A percentile compares a stretch with the other conserved stretches of the same genome.
phyloP scores from a whole-genome alignment of 2,329 filamentous ascomycete genomes.

The Phoma sp. region DNA sequence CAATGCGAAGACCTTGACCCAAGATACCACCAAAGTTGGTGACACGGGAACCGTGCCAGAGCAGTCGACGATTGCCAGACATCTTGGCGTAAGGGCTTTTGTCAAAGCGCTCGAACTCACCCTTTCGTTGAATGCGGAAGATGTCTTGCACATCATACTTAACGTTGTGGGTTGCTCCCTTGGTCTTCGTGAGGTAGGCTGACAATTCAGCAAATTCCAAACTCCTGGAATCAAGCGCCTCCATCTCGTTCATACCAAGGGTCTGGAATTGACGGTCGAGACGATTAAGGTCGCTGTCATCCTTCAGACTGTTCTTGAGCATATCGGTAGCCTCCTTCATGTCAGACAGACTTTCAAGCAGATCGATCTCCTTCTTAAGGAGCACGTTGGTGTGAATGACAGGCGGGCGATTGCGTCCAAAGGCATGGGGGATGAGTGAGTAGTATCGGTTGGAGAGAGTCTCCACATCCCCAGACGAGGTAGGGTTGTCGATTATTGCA shows the following conservation, averaged over 20 bases:
- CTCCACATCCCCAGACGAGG: slow-evolving; percentile 60
- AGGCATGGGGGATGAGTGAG: slow-evolving; percentile 80
- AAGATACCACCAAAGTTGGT: slow-evolving; percentile 91
- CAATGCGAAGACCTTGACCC: slow-evolving; percentile 86
- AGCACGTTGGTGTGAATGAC: slow-evolving; percentile 63
- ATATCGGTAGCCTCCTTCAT: slow-evolving; percentile 84
- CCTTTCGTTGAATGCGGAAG: slow-evolving; percentile 79
- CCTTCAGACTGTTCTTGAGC: slow-evolving; percentile 68
- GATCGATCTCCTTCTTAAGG: slow-evolving; percentile 78
- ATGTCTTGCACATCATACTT: slow-evolving; percentile 72
- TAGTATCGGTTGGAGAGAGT: slow-evolving; percentile 79
- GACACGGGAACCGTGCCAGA: slow-evolving; percentile 86
- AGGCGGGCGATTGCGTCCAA: slow-evolving; percentile 76
- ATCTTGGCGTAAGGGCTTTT: slow-evolving; percentile 60
- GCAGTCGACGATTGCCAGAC: slow-evolving; percentile 72
- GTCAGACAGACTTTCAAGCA: slow-evolving; percentile 80
- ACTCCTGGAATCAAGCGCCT: slow-evolving; percentile 64
- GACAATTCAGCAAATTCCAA: slow-evolving; percentile 70
- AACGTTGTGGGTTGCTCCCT: slow-evolving; percentile 69
- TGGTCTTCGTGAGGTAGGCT: slow-evolving; percentile 70
- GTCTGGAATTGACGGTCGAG: slow-evolving; percentile 76
- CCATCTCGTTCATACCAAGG: slow-evolving; percentile 78
- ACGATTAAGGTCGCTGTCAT: slow-evolving; percentile 61
- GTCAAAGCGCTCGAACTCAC: slow-evolving; percentile 73
- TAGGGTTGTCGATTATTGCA: slow-evolving; percentile 66